A percentile compares a stretch with the other conserved stretches of the same genome.
Conservation (phyloP, 2,329 filamentous ascomycete species). For the Chrysoporthe puriensis region DNA sequence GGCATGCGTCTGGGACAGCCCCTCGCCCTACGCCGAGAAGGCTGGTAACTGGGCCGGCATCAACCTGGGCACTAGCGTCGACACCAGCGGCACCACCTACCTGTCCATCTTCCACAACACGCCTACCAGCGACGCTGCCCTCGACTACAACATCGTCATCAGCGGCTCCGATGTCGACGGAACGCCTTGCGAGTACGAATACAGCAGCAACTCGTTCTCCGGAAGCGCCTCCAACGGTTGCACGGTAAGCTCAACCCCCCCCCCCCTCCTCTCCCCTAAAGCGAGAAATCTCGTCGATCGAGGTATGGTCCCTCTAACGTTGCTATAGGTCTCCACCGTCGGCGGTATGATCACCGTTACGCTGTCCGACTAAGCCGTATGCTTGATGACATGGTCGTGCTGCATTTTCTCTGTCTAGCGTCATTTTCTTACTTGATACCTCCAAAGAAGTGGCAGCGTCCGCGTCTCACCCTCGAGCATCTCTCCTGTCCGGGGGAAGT, state of each 20-base stretch:
- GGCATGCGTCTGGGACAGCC: constrained; percentile 76
- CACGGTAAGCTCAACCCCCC: constrained; percentile 67
- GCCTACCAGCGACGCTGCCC: constrained; percentile 70
- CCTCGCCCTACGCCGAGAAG: constrained; percentile 48
- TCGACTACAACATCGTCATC: constrained; percentile 78
- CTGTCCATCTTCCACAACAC: constrained; percentile 84
- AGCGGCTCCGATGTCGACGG: constrained; percentile 36
- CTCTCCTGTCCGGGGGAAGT: neutral
- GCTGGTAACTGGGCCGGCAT: constrained; percentile 86
- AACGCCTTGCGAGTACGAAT: constrained; percentile 62
- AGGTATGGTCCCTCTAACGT: neutral
- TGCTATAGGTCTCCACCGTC: constrained; percentile 20
- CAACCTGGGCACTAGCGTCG: constrained; percentile 81
- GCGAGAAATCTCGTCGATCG: neutral
- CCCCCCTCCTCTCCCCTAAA: neutral
- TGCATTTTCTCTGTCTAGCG: constrained; percentile 27
- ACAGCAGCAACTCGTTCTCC: constrained; percentile 26
- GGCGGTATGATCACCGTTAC: constrained; percentile 26
- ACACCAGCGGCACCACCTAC: constrained; percentile 67
- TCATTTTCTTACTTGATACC: constrained; percentile 21
- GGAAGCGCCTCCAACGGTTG: constrained; percentile 60
- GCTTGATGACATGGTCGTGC: constrained; percentile 18
- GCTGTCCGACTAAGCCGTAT: constrained; percentile 22
- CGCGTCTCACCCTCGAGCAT: constrained; percentile 15
- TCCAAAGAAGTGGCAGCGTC: constrained; percentile 9